A percentile compares a stretch with the other conserved stretches of the same genome.
Evolutionary conservation across 2,329 filamentous ascomycete genomes (phyloP).

Genomic region (Colletotrichum tabaci): DNA sequence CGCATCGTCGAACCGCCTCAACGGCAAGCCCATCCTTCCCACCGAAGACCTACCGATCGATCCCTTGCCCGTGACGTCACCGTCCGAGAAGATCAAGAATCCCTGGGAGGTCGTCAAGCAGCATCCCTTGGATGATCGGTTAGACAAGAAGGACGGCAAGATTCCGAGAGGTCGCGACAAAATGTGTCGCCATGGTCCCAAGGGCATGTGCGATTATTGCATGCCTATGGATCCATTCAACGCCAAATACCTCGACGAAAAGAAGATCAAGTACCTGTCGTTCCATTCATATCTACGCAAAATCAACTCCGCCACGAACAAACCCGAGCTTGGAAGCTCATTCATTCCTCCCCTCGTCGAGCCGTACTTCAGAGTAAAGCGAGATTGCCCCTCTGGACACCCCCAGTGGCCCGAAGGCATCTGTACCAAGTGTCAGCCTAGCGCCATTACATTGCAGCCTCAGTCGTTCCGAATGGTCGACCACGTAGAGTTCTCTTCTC

Average conservation of each 20-base stretch:
- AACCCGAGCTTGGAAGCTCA: constrained; percentile 91
- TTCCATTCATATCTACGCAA: constrained; percentile 97
- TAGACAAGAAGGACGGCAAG: constrained; percentile 93
- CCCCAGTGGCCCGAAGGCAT: constrained; percentile 96
- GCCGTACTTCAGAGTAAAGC: constrained; percentile 91
- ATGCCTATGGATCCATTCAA: constrained; percentile 97
- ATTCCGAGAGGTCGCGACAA: constrained; percentile 84
- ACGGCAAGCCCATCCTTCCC: constrained; percentile 80
- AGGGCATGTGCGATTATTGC: constrained; percentile 99
- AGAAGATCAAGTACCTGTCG: constrained; percentile 98
- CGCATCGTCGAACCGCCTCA: constrained; percentile 77
- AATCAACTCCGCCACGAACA: constrained; percentile 96
- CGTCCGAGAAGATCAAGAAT: constrained; percentile 80
- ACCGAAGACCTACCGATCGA: constrained; percentile 78
- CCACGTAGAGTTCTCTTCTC: constrained; percentile 94
- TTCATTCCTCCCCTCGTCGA: constrained; percentile 97
- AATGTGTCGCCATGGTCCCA: constrained; percentile 96
- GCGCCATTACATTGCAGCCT: constrained; percentile 94
- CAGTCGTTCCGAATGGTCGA: constrained; percentile 98
- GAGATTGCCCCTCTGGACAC: constrained; percentile 93
- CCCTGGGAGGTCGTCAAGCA: constrained; percentile 95
- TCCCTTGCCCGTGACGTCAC: constrained; percentile 66
- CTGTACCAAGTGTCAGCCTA: constrained; percentile 98
- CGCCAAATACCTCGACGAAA: constrained; percentile 88
- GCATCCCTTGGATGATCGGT: constrained; percentile 85